These are phyloP conservation scores for Herpetospermum pedunculosum DNA, from an alignment of 306 rosid species.

Conservation along the genomic window DNA sequence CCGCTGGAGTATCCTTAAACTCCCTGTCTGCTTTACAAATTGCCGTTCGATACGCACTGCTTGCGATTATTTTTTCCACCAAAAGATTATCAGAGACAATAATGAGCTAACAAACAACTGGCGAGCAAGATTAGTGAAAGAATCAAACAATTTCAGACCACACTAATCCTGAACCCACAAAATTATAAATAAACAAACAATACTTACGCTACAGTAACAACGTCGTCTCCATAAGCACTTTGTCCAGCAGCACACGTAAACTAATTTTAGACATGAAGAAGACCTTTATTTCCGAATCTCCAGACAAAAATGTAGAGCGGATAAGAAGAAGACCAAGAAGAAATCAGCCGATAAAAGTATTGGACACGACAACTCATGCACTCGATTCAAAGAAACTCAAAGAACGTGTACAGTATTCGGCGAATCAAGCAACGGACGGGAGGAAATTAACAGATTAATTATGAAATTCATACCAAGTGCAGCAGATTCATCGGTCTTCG, in stretches of 20 bases:
- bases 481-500: constrained; percentile 29
- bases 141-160: neutral
- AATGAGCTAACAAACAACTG: neutral
- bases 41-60: constrained; percentile 73
- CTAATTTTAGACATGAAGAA: constrained; percentile 24
- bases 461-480: constrained; percentile 31
- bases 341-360: neutral
- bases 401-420: neutral
- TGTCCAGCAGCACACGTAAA: constrained; percentile 46
- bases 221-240: constrained; percentile 48
- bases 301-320: neutral
- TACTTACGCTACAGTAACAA: constrained; percentile 69
- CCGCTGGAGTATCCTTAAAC: constrained; percentile 71
- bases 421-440: neutral
- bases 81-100: neutral
- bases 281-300: no score
- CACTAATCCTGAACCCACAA: neutral
- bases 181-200: neutral
- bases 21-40: constrained; percentile 71
- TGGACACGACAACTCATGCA: neutral
- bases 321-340: neutral
- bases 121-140: neutral
- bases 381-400: neutral
- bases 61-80: constrained; percentile 6
- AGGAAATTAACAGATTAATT: neutral